phyloP scores from a whole-genome alignment of 1,284 basidiomycete species.

The Heterobasidion irregulare region DNA sequence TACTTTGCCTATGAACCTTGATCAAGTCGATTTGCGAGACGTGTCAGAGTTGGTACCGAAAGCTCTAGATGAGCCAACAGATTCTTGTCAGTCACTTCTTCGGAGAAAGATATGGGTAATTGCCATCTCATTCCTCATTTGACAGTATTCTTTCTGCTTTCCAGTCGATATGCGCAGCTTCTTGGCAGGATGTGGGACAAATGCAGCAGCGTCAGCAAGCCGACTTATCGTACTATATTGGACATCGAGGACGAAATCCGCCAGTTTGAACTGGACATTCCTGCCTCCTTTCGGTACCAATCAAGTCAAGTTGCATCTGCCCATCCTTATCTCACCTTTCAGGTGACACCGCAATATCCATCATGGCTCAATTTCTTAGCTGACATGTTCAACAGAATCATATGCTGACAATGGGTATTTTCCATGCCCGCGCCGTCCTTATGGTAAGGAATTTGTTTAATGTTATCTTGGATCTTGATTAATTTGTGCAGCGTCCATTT shows the following conservation, averaged over 20 bases:
- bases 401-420: conserved; percentile 9
- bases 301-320: conserved; percentile 9
- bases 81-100: conserved; percentile 11
- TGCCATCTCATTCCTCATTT: not conserved
- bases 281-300: conserved; percentile 11
- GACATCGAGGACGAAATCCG: conserved; percentile 13
- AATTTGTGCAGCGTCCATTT: conserved; percentile 13
- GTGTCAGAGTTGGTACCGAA: conserved; percentile 8
- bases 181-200: conserved; percentile 14
- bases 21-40: conserved; percentile 13
- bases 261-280: conserved; percentile 14
- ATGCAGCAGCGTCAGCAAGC: conserved; percentile 12
- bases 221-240: conserved; percentile 14
- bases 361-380: not conserved
- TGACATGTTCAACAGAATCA: conserved; percentile 10
- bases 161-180: conserved; percentile 7
- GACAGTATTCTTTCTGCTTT: conserved; percentile 12
- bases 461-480: not conserved
- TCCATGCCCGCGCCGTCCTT: conserved; percentile 4
- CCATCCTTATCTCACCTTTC: conserved; percentile 14
- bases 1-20: conserved; percentile 13
- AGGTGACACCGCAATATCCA: conserved; percentile 6
- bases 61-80: conserved; percentile 12
- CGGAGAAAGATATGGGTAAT: not conserved
- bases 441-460: conserved; percentile 4